phyloP scores from a whole-genome alignment of 2,329 filamentous ascomycete genomes.

The Paraphoma sp. region DNA sequence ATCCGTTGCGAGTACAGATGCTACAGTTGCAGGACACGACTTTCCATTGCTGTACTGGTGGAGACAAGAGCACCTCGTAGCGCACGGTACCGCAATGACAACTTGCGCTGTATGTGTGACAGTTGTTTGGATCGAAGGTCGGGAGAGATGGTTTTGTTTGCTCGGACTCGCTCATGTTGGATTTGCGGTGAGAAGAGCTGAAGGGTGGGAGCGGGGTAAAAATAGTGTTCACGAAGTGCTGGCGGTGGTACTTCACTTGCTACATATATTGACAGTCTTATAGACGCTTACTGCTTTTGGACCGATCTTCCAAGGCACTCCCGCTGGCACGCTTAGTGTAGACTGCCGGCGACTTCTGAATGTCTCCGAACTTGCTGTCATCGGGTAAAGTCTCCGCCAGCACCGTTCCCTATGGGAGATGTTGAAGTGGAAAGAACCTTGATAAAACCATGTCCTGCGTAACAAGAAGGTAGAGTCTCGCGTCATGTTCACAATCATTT shows the following conservation, averaged over 20 bases:
- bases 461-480: neutral
- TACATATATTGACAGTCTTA: neutral
- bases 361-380: neutral
- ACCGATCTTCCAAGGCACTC: neutral
- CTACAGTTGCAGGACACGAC: constrained; percentile 62
- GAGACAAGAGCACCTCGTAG: constrained; percentile 57
- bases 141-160: constrained; percentile 14
- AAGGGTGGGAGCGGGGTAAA: neutral
- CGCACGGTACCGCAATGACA: constrained; percentile 63
- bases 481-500: neutral
- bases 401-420: neutral
- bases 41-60: constrained; percentile 55
- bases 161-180: constrained; percentile 20
- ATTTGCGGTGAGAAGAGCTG: neutral
- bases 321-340: no score
- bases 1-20: constrained; percentile 59
- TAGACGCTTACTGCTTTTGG: neutral
- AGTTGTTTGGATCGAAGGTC: constrained; percentile 22
- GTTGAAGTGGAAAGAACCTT: neutral
- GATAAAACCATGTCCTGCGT: neutral
- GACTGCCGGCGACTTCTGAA: neutral
- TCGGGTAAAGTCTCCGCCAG: neutral
- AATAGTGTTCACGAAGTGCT: neutral
- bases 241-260: neutral
- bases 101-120: constrained; percentile 55